phyloP scores from a whole-genome alignment of 768 basidiomycete species.

The Epithele typhae region DNA sequence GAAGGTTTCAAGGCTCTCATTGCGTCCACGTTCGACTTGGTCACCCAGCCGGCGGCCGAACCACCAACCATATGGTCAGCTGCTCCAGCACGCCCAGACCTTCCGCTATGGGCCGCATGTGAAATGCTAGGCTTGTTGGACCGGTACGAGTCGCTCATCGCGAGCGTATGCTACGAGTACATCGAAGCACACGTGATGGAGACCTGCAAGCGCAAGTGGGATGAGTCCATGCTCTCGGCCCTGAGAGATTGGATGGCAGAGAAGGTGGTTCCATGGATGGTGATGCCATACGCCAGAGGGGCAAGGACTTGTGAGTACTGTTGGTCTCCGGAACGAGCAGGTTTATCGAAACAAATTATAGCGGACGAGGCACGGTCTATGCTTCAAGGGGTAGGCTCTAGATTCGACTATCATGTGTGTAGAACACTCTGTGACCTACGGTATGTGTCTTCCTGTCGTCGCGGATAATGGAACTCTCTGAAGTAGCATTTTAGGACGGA shows the following conservation, averaged over 20 bases:
- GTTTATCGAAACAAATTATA: constrained; percentile 29
- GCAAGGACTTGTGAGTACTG: constrained; percentile 47
- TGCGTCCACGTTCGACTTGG: constrained; percentile 43
- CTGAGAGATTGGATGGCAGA: constrained; percentile 75
- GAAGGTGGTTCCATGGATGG: constrained; percentile 82
- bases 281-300: constrained; percentile 70
- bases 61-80: constrained; percentile 13
- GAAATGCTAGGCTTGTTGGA: constrained; percentile 73
- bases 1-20: constrained; percentile 65
- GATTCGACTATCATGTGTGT: constrained; percentile 91
- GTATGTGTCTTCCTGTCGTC: constrained; percentile 35
- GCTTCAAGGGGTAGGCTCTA: constrained; percentile 72
- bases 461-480: constrained; percentile 2
- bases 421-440: constrained; percentile 86
- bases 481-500: constrained; percentile 41
- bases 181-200: constrained; percentile 72
- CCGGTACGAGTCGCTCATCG: constrained; percentile 79
- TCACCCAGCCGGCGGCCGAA: constrained; percentile 18
- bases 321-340: neutral
- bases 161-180: constrained; percentile 79
- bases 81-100: constrained; percentile 28
- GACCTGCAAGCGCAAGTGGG: constrained; percentile 69
- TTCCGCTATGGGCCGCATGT: constrained; percentile 52
- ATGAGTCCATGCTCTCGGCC: constrained; percentile 52
- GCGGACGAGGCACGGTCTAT: constrained; percentile 67